A percentile compares a stretch with the other conserved stretches of the same genome.
These are phyloP conservation scores for Kodamaea arcana DNA, from an alignment of 1,139 yeast species.

Conservation along the genomic window DNA sequence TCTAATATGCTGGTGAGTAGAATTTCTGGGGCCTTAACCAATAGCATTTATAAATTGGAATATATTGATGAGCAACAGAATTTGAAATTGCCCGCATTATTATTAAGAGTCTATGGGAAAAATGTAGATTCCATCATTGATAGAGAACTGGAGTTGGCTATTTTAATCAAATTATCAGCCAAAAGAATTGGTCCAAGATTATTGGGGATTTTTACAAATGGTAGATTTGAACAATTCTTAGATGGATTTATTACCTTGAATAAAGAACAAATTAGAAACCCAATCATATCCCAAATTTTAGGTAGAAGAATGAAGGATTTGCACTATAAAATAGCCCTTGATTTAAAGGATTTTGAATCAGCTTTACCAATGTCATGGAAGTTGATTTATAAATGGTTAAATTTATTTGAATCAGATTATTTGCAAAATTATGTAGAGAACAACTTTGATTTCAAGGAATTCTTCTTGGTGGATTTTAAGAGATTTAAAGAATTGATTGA, in stretches of 20 bases:
- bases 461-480: slow-evolving; percentile 48
- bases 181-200: slow-evolving; percentile 85
- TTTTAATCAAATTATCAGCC: slow-evolving; percentile 66
- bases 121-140: slow-evolving; percentile 86
- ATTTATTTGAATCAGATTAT: slow-evolving; percentile 45
- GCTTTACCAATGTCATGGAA: slow-evolving; percentile 63
- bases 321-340: slow-evolving; percentile 74
- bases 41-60: slow-evolving; percentile 73
- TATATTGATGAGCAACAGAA: slow-evolving; percentile 28
- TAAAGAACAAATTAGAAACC: slow-evolving; percentile 67
- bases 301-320: slow-evolving; percentile 96
- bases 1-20: slow-evolving; percentile 50
- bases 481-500: slow-evolving; percentile 45
- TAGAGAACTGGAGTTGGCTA: slow-evolving; percentile 71
- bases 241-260: slow-evolving; percentile 75
- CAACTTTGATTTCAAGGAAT: slow-evolving; percentile 30
- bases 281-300: slow-evolving; percentile 74
- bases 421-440: slow-evolving; percentile 24
- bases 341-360: slow-evolving; percentile 34
- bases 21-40: slow-evolving; percentile 90
- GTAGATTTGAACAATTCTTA: slow-evolving; percentile 88
- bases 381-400: slow-evolving; percentile 69
- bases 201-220: slow-evolving; percentile 85
- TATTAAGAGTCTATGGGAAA: slow-evolving; percentile 86
- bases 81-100: slow-evolving; percentile 40